These are phyloP conservation scores for Neoboletus magnificus DNA, from an alignment of 768 basidiomycete genomes.

Conservation along the genomic window DNA sequence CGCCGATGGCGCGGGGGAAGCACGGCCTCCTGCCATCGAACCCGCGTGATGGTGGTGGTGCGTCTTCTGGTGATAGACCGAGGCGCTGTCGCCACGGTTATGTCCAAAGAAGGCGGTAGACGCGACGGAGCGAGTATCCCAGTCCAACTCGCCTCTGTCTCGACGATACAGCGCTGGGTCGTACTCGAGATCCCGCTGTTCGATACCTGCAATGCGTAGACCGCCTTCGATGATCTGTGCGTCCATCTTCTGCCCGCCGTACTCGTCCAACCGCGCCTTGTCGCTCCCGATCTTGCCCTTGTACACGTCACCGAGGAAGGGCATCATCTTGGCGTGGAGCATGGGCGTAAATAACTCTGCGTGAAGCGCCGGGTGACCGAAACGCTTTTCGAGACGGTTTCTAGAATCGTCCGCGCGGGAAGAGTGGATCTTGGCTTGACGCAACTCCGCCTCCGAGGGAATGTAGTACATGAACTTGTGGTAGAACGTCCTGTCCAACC, in stretches of 20 bases:
- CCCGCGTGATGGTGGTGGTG: slow-evolving; percentile 35
- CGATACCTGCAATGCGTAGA: slow-evolving; percentile 78
- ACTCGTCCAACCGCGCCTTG: slow-evolving; percentile 68
- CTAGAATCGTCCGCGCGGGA: slow-evolving; percentile 69
- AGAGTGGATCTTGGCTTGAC: slow-evolving; percentile 70
- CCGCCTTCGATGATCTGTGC: slow-evolving; percentile 74
- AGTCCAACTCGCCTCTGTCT: slow-evolving; percentile 83
- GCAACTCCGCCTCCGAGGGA: slow-evolving; percentile 78
- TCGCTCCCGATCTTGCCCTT: slow-evolving; percentile 64
- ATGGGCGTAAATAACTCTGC: slow-evolving; percentile 84
- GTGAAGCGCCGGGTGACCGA: slow-evolving; percentile 92
- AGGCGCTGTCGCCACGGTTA: slow-evolving; percentile 32
- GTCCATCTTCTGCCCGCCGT: slow-evolving; percentile 73
- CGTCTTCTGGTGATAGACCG: slow-evolving; percentile 41
- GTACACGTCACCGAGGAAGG: slow-evolving; percentile 71
- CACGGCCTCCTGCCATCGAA: slow-evolving; percentile 32
- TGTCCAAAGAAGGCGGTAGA: slow-evolving; percentile 53
- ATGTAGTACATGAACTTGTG: slow-evolving; percentile 75
- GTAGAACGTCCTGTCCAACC: slow-evolving; percentile 67
- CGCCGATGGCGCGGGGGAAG: slow-evolving; percentile 41
- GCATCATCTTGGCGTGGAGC: slow-evolving; percentile 85
- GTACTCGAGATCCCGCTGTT: slow-evolving; percentile 78
- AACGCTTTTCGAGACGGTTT: slow-evolving; percentile 81
- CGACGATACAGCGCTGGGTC: slow-evolving; percentile 76
- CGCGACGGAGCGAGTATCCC: slow-evolving; percentile 78